Evolutionary conservation across 2,329 filamentous ascomycete species (phyloP), one percentile per base, ranked within the genome.

Genomic region (Xylaria sp.): DNA sequence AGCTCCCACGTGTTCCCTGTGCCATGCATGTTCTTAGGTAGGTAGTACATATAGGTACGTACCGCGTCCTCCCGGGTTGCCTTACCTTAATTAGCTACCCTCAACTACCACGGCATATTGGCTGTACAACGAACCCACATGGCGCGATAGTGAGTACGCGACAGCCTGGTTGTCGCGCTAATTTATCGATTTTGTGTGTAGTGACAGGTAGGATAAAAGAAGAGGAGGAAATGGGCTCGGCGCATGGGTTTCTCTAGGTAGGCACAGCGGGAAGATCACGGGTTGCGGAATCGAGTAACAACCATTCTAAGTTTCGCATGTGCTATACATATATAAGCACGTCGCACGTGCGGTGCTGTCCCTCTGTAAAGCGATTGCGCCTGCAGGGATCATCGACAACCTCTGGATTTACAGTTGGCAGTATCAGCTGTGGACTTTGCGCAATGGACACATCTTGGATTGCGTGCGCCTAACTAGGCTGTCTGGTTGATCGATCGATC

Each of bases 21-120:
- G n/a, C 42, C 42, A 46, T 11, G 42, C 42, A 46, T 44, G 17
- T n/a, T n/a, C 40, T 42, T 33, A 28, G 28, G 28, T 33, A 28
- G 28, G 28, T 28, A 33, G 33, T 33, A 33, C 31, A 7, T 33
- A 33, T 33, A 44, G 1, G 9, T 20, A 46, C 10, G 42, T 17
- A 6, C 13, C 38, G 38, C 38, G 38, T 40, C 4, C 38, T 40
- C 38, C 38, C 33, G 28, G 28, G 28, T 28, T 28, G 28, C 28
- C 28, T 33, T 33, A 33, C 40, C n/a, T 46, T 46, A 46, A 46
- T 46, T 46, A 46, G n/a, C 42, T 46, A 46, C n/a, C 42, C 33
- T 33, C 33, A 10, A 9, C 33, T 33, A 33, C 33, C 33, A 33
- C 7, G 33, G 40, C 3, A 44, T 44, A n/a, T 44, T 44, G 6